phyloP scores from a whole-genome alignment of 805 yeast species.

The Metschnikowia noctiluminum region DNA sequence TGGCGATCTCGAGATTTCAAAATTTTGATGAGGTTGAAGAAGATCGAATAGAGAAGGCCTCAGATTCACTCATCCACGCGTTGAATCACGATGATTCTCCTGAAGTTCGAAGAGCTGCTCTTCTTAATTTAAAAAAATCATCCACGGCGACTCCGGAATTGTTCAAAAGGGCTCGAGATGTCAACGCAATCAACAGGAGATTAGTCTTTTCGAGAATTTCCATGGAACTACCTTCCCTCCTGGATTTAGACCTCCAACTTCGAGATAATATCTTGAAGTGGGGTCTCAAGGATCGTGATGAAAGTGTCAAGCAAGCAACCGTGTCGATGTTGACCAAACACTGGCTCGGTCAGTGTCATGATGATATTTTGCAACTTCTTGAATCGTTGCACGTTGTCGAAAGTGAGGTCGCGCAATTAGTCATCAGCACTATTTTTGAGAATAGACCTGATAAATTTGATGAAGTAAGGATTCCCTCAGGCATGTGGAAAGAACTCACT shows the following conservation, averaged over 20 bases:
- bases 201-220: slow-evolving; percentile 66
- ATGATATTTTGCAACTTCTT: slow-evolving; percentile 68
- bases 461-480: slow-evolving; percentile 57
- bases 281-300: slow-evolving; percentile 89
- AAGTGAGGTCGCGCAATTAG: slow-evolving; percentile 63
- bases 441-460: slow-evolving; percentile 60
- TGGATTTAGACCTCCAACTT: slow-evolving; percentile 40
- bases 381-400: slow-evolving; percentile 69
- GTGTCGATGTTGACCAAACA: slow-evolving; percentile 59
- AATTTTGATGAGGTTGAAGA: slow-evolving; percentile 29
- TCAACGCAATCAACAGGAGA: slow-evolving; percentile 66
- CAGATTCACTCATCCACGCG: slow-evolving; percentile 38
- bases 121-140: slow-evolving; percentile 63
- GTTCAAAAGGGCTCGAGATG: slow-evolving; percentile 81
- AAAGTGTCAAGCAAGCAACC: slow-evolving; percentile 68
- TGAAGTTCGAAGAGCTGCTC: slow-evolving; percentile 84
- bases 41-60: slow-evolving; percentile 16
- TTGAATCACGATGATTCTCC: slow-evolving; percentile 78
- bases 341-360: slow-evolving; percentile 70
- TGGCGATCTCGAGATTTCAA: slow-evolving; percentile 77
- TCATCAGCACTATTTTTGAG: slow-evolving; percentile 61
- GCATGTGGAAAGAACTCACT: slow-evolving; percentile 65
- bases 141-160: slow-evolving; percentile 52
- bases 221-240: slow-evolving; percentile 62
- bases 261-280: slow-evolving; percentile 70